Percentiles rank a stretch among this genome's conserved stretches.
Evolutionary conservation across 257 asterid genomes (phyloP).

Genomic region (Solanum corneliomulleri): DNA sequence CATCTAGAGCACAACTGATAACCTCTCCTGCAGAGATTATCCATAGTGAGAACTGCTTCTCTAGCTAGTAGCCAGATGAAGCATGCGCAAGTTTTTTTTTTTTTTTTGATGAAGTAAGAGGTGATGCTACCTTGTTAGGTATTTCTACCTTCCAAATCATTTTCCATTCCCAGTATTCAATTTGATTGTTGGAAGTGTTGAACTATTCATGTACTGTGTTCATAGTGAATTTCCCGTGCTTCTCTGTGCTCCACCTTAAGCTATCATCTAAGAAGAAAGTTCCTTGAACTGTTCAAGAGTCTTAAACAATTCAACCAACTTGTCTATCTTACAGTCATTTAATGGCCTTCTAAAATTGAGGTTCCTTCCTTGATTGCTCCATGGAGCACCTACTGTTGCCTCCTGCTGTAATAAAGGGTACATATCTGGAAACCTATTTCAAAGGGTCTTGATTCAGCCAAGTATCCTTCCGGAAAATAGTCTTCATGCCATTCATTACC

Average conservation of each 20-base stretch:
- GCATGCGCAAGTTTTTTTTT: background rate
- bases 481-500: background rate
- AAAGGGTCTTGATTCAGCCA: background rate
- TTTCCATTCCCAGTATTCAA: background rate
- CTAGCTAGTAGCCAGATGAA: background rate
- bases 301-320: background rate
- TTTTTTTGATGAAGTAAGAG: background rate
- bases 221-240: background rate
- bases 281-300: background rate
- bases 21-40: background rate
- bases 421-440: background rate
- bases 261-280: background rate
- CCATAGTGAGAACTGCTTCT: background rate
- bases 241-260: background rate
- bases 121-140: background rate
- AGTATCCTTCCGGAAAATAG: background rate
- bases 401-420: background rate
- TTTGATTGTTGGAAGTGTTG: background rate
- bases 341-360: background rate
- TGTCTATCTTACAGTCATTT: background rate
- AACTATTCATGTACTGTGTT: background rate
- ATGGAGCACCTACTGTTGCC: background rate
- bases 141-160: background rate
- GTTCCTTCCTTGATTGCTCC: background rate
- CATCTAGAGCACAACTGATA: background rate